Evolutionary conservation across 345 rosid genomes (phyloP).

Genomic region (Salix arbutifolia): DNA sequence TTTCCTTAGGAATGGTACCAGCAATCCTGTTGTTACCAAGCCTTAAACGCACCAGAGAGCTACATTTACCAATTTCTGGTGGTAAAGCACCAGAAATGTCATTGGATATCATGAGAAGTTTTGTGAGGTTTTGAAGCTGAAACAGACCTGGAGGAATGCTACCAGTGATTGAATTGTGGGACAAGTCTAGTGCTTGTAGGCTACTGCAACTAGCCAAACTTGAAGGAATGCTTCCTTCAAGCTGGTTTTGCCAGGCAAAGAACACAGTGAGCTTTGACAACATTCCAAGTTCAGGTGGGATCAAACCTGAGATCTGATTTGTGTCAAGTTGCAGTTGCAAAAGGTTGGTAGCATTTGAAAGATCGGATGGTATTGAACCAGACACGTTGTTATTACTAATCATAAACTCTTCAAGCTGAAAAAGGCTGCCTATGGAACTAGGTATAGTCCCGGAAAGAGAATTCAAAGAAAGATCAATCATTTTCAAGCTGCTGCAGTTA

Average conservation of each 20-base stretch:
- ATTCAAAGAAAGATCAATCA: slow-evolving; percentile 78
- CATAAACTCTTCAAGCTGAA: slow-evolving; percentile 72
- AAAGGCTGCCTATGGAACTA: slow-evolving; percentile 51
- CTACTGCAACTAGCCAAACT: slow-evolving; percentile 50
- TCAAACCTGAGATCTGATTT: slow-evolving; percentile 79
- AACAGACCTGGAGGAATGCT: slow-evolving; percentile 68
- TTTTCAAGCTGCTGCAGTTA: slow-evolving; percentile 60
- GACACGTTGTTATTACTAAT: slow-evolving; percentile 83
- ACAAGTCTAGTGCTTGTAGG: slow-evolving; percentile 80
- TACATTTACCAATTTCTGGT: slow-evolving; percentile 63
- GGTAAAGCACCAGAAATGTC: slow-evolving; percentile 71
- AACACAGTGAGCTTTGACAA: slow-evolving; percentile 61
- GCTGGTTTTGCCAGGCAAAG: slow-evolving; percentile 88
- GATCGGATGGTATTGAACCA: slow-evolving; percentile 67
- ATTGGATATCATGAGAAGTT: slow-evolving; percentile 67
- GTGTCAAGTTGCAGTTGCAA: slow-evolving; percentile 72
- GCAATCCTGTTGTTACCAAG: slow-evolving; percentile 67
- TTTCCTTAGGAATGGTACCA: slow-evolving; percentile 62
- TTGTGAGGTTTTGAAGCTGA: slow-evolving; percentile 70
- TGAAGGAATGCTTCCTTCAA: slow-evolving; percentile 86
- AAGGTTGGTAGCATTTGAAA: slow-evolving; percentile 64
- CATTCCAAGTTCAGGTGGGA: slow-evolving; percentile 71
- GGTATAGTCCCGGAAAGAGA: slow-evolving; percentile 79
- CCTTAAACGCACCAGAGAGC: slow-evolving; percentile 69
- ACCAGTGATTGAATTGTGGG: slow-evolving; percentile 75